Percentiles rank a stretch among this genome's conserved stretches.
Conservation (phyloP, 2,329 filamentous ascomycete species). For the Fusarium nodosum region DNA sequence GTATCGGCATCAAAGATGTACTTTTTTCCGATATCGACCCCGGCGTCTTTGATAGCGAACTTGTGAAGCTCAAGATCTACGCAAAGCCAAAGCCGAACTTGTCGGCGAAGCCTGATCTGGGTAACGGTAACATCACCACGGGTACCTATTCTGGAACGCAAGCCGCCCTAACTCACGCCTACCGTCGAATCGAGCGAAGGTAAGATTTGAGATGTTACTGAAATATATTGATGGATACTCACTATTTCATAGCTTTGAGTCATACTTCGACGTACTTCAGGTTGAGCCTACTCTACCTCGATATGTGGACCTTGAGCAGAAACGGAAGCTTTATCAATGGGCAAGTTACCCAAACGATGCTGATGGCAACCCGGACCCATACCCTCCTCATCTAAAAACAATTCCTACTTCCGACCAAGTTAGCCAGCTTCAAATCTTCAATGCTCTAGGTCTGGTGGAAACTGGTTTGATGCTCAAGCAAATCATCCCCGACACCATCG, state of each 20-base stretch:
- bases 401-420: neutral
- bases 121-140: neutral
- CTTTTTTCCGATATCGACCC: too few relatives aligned
- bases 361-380: neutral
- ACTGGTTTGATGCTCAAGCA: neutral
- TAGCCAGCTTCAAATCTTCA: neutral
- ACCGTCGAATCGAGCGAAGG: neutral
- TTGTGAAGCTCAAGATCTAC: neutral
- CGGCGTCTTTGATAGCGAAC: too few relatives aligned
- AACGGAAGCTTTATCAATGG: neutral
- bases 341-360: neutral
- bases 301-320: neutral
- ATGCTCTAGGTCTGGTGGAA: neutral
- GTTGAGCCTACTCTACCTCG: neutral
- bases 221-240: fast-evolving
- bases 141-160: neutral
- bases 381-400: slow-evolving; percentile 1
- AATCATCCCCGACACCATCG: neutral
- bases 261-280: neutral
- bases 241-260: neutral
- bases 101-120: neutral
- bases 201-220: neutral
- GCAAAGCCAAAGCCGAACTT: neutral
- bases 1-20: too few relatives aligned
- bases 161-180: neutral